Conservation (phyloP, 2,329 filamentous ascomycete species). For the Colletotrichum noveboracense region DNA sequence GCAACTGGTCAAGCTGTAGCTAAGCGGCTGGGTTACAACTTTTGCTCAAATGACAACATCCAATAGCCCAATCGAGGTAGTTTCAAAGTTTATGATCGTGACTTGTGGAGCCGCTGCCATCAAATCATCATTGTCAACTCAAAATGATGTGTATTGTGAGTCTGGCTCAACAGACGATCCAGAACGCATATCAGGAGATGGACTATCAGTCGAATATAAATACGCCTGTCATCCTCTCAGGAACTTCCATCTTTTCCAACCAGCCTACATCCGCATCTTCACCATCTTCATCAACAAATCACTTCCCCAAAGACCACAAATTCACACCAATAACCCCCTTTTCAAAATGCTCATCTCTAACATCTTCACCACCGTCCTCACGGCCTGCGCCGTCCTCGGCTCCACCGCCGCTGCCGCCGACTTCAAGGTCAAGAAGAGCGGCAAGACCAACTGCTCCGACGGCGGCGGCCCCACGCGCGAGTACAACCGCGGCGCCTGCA, state of each 20-base stretch:
- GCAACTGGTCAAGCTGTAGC: not conserved
- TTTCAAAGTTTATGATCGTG: not conserved
- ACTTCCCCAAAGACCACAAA: rapidly evolving
- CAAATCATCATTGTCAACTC: not conserved
- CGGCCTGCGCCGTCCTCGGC: not conserved
- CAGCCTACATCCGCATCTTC: not conserved
- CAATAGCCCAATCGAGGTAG: not conserved
- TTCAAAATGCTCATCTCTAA: not conserved
- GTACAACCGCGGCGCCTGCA: not conserved
- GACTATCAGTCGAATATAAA: not conserved
- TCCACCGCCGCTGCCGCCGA: not conserved
- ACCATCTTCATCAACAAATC: rapidly evolving
- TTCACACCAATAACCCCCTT: rapidly evolving
- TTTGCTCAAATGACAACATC: not conserved
- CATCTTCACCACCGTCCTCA: not conserved
- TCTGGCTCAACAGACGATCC: rapidly evolving
- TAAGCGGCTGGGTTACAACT: not conserved
- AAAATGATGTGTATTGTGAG: not conserved
- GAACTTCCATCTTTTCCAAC: rapidly evolving
- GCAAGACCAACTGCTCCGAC: not conserved
- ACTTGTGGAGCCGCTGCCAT: rapidly evolving
- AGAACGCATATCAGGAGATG: rapidly evolving
- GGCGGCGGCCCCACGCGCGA: not conserved
- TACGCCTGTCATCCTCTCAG: not conserved
- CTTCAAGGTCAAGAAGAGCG: not conserved